These are phyloP conservation scores for Barnettozyma sucrosica DNA, from an alignment of 805 yeast genomes.

Conservation along the genomic window DNA sequence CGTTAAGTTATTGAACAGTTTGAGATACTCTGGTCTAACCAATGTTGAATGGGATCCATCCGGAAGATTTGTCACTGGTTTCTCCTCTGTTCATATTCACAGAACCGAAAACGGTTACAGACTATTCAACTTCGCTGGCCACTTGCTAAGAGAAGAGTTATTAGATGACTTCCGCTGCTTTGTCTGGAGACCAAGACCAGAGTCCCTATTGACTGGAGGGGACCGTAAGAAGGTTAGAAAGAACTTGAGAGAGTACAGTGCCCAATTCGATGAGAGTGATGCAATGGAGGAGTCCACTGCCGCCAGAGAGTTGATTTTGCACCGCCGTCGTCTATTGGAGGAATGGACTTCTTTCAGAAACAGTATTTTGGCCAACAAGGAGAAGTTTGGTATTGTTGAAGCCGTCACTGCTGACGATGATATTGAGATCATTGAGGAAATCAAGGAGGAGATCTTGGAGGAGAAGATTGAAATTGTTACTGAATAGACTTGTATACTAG, in stretches of 20 bases:
- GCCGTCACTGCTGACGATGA: constrained; percentile 49
- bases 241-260: constrained; percentile 82
- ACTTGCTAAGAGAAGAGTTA: constrained; percentile 63
- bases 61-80: constrained; percentile 82
- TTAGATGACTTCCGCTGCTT: constrained; percentile 83
- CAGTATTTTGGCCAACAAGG: constrained; percentile 40
- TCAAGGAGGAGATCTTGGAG: constrained; percentile 64
- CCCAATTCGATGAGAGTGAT: constrained; percentile 90
- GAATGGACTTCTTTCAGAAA: constrained; percentile 84
- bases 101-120: constrained; percentile 87
- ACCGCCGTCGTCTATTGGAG: constrained; percentile 72
- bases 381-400: constrained; percentile 39
- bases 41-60: constrained; percentile 92
- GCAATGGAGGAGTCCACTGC: constrained; percentile 95
- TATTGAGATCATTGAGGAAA: constrained; percentile 75
- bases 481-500: constrained; percentile 3
- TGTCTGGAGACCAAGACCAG: constrained; percentile 97
- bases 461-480: constrained; percentile 24
- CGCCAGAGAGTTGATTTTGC: constrained; percentile 79
- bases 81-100: constrained; percentile 85
- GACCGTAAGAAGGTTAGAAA: constrained; percentile 87
- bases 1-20: constrained; percentile 42
- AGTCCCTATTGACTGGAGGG: constrained; percentile 61
- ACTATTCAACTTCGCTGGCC: constrained; percentile 81
- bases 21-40: constrained; percentile 72